A percentile compares a stretch with the other conserved stretches of the same genome.
Conservation (phyloP, 208 protist genomes). For the Naegleria gruberi region DNA sequence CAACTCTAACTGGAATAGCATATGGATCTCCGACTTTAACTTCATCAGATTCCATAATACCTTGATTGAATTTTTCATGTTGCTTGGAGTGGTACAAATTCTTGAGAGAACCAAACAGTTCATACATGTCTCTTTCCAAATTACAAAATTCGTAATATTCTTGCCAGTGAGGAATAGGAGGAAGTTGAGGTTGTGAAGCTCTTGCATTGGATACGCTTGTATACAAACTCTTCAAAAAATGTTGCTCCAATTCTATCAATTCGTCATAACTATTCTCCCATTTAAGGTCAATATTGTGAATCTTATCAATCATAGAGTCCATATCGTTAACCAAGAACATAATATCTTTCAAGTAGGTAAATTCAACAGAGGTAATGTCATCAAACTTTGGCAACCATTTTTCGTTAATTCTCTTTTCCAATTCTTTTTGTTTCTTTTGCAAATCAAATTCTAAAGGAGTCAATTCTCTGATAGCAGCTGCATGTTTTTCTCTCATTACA, state of each 20-base stretch:
- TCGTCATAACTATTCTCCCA: background rate
- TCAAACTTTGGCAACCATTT: constrained; percentile 13
- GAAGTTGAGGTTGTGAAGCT: background rate
- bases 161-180: background rate
- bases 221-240: background rate
- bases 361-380: constrained; percentile 2
- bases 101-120: background rate
- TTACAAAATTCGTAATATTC: constrained; percentile 8
- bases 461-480: background rate
- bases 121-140: background rate
- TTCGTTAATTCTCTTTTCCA: background rate
- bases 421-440: background rate
- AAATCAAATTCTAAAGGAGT: background rate
- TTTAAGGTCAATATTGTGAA: background rate
- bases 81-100: background rate
- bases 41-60: background rate
- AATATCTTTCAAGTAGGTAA: background rate
- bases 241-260: background rate
- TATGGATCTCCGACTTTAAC: constrained; percentile 7
- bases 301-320: background rate
- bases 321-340: background rate
- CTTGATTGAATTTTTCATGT: constrained; percentile 20
- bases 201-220: background rate
- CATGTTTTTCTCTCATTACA: background rate
- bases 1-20: background rate